Conservation (phyloP, 2,329 filamentous ascomycete genomes). For the Colletotrichum sp. region DNA sequence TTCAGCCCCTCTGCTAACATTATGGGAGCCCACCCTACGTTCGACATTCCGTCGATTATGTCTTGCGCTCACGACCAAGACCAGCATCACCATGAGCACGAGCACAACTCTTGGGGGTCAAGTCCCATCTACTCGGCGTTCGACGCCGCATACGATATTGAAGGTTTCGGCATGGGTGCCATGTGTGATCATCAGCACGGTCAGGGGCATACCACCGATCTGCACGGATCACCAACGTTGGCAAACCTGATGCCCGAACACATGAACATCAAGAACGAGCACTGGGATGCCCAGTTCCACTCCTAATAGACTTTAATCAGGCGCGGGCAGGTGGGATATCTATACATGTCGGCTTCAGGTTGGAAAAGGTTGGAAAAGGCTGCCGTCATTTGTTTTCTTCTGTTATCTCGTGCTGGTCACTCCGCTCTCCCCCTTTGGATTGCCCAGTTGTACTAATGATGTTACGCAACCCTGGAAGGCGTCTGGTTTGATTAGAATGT, state of each 20-base stretch:
- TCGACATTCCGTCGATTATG: slow-evolving; percentile 31
- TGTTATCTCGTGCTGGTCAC: slow-evolving; percentile 17
- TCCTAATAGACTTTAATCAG: background rate
- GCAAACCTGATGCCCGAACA: slow-evolving; percentile 29
- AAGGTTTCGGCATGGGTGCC: slow-evolving; percentile 36
- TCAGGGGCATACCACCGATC: slow-evolving; percentile 29
- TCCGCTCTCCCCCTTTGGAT: slow-evolving; percentile 1
- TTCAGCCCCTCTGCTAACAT: slow-evolving; percentile 38
- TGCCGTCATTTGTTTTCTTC: background rate
- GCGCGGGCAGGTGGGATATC: background rate
- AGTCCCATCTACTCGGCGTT: slow-evolving; percentile 44
- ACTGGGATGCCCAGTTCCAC: slow-evolving; percentile 31
- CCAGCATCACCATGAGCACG: slow-evolving; percentile 33
- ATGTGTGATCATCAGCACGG: slow-evolving; percentile 34
- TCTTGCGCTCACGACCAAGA: slow-evolving; percentile 29
- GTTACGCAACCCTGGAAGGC: slow-evolving; percentile 12
- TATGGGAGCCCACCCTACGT: slow-evolving; percentile 30
- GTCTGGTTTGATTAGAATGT: slow-evolving; percentile 16
- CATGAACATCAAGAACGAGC: slow-evolving; percentile 39
- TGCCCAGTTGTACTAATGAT: slow-evolving; percentile 18
- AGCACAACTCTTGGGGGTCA: slow-evolving; percentile 34
- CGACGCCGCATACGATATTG: slow-evolving; percentile 43
- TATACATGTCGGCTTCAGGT: background rate
- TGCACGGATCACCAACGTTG: slow-evolving; percentile 28
- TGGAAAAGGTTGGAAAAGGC: background rate